A percentile compares a stretch with the other conserved stretches of the same genome.
Evolutionary conservation across 2,329 filamentous ascomycete species (phyloP).

Genomic region (Talaromyces sp.): DNA sequence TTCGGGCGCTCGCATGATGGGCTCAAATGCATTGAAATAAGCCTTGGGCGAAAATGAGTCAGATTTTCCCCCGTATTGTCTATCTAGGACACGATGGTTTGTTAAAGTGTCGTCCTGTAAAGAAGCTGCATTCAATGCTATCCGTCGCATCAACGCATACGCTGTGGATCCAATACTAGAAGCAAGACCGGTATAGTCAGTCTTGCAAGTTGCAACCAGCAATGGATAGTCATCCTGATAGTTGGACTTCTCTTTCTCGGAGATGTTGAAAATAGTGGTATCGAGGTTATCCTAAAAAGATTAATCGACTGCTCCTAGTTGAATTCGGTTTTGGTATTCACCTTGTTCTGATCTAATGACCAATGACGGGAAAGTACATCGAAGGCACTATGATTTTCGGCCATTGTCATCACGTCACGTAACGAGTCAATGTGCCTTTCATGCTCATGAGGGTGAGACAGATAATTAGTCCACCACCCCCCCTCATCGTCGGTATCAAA

Average conservation of each 20-base stretch:
- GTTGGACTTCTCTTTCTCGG: conserved; percentile 51
- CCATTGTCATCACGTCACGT: conserved; percentile 27
- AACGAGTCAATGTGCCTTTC: conserved; percentile 25
- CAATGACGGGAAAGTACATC: conserved; percentile 33
- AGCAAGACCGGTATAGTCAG: conserved; percentile 44
- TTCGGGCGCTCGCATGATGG: conserved; percentile 45
- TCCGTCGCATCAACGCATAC: conserved; percentile 28
- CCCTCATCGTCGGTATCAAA: conserved; percentile 45
- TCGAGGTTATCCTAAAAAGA: conserved; percentile 55
- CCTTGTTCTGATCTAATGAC: conserved; percentile 28
- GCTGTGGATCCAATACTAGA: conserved; percentile 34
- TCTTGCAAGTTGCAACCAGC: conserved; percentile 49
- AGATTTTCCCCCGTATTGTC: conserved; percentile 21
- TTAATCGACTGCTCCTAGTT: not conserved
- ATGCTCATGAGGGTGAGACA: not conserved
- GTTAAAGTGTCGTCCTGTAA: conserved; percentile 17
- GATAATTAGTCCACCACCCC: conserved; percentile 47
- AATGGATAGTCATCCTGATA: conserved; percentile 54
- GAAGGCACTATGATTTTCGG: conserved; percentile 35
- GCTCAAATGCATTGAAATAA: conserved; percentile 50
- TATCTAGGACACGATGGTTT: conserved; percentile 33
- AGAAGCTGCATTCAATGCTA: conserved; percentile 21
- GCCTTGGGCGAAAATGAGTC: conserved; percentile 32
- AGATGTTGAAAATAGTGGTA: conserved; percentile 57
- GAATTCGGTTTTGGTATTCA: conserved; percentile 21